These are phyloP conservation scores for Chalciporus chontae DNA, from an alignment of 768 basidiomycete genomes.

Conservation along the genomic window DNA sequence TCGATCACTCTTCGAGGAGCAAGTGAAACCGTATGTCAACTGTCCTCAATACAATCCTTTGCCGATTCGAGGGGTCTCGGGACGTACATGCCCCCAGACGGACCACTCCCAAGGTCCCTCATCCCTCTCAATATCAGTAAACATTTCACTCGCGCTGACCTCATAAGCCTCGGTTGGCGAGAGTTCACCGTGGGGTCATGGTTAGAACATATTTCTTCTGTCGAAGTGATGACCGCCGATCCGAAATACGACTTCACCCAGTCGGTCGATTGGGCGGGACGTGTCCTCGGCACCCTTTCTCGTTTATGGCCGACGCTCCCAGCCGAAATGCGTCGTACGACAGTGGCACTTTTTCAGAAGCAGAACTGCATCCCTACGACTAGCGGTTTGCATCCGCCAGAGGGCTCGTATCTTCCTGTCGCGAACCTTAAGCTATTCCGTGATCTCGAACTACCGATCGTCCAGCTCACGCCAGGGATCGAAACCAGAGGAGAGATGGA, in stretches of 20 bases:
- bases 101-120: constrained; percentile 72
- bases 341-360: constrained; percentile 36
- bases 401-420: constrained; percentile 74
- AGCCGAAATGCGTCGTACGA: constrained; percentile 35
- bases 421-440: constrained; percentile 69
- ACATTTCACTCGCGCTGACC: constrained; percentile 45
- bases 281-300: constrained; percentile 57
- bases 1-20: constrained; percentile 56
- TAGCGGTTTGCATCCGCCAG: constrained; percentile 62
- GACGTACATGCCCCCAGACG: constrained; percentile 61
- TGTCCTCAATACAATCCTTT: constrained; percentile 62
- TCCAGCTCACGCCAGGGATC: neutral
- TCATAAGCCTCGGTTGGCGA: constrained; percentile 67
- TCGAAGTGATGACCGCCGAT: constrained; percentile 36
- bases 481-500: neutral
- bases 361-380: constrained; percentile 45
- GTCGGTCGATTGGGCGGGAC: constrained; percentile 75
- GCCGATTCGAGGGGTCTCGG: constrained; percentile 55
- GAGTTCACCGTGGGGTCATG: constrained; percentile 73
- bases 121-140: constrained; percentile 66
- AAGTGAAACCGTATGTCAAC: constrained; percentile 53
- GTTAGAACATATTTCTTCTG: constrained; percentile 57
- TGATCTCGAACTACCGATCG: constrained; percentile 44
- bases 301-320: constrained; percentile 65
- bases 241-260: constrained; percentile 54